Percentiles rank a stretch among this genome's conserved stretches.
These are phyloP conservation scores for Closterium sp. DNA, from an alignment of 139 green algal species.

Conservation along the genomic window DNA sequence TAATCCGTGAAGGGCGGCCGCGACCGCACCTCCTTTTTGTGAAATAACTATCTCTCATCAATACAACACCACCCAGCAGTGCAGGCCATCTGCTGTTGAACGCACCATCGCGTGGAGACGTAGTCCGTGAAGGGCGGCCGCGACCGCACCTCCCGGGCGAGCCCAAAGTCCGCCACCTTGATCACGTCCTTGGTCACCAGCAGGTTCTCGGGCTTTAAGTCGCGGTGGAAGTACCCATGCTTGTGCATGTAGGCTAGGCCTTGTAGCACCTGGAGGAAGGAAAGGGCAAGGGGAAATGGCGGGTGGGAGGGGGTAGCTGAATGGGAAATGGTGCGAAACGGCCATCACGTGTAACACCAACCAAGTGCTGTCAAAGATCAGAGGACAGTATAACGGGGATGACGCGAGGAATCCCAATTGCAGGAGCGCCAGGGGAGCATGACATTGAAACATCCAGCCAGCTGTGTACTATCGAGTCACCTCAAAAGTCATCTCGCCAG, in stretches of 20 bases:
- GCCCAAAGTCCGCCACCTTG: slow-evolving; percentile 96
- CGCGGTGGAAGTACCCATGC: slow-evolving; percentile 91
- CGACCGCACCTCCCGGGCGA: slow-evolving; percentile 83
- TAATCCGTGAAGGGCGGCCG: slow-evolving; percentile 89
- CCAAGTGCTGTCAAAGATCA: no score
- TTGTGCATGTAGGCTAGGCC: slow-evolving; percentile 92
- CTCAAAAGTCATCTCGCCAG: no score
- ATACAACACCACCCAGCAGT: no score
- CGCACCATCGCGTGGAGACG: not conserved
- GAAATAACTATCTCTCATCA: no score
- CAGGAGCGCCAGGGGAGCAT: no score
- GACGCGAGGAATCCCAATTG: no score
- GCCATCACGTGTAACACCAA: no score
- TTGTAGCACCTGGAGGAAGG: slow-evolving; percentile 50
- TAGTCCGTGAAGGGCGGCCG: slow-evolving; percentile 89
- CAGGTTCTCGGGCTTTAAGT: slow-evolving; percentile 97
- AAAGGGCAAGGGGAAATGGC: not conserved
- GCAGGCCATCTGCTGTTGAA: no score
- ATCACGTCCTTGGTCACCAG: slow-evolving; percentile 70
- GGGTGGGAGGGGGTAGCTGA: not conserved
- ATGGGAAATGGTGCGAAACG: no score
- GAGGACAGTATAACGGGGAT: no score
- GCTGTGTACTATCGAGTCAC: no score
- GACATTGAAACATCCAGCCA: no score
- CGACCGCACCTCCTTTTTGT: slow-evolving; percentile 79